These are phyloP conservation scores for Schizophyllum amplum DNA, from an alignment of 1,284 basidiomycete species.

Conservation along the genomic window DNA sequence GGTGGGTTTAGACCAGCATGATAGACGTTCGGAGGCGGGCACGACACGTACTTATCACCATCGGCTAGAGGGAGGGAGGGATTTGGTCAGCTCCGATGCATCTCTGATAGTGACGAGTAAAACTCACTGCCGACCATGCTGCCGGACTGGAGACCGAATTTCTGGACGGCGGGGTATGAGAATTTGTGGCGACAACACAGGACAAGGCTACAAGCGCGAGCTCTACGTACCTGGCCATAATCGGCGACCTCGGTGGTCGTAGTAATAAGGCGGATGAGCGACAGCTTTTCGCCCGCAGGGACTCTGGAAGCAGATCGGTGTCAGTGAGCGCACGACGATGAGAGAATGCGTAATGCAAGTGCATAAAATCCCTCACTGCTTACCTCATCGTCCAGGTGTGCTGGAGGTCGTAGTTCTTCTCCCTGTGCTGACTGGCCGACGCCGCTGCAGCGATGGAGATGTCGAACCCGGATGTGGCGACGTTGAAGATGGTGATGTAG, in stretches of 20 bases:
- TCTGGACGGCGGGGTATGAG: background rate
- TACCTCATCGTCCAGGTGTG: background rate
- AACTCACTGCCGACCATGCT: background rate
- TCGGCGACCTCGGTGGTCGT: background rate
- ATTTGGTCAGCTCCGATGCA: background rate
- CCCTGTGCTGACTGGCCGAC: background rate
- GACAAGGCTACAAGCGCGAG: too few species aligned
- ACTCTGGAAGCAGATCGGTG: background rate
- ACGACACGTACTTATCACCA: background rate
- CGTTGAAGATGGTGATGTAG: background rate
- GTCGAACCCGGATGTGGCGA: slow-evolving; percentile 1
- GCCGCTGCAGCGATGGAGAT: slow-evolving; percentile 1
- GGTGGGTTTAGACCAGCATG: too few species aligned
- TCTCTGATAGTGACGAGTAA: background rate
- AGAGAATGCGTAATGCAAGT: background rate
- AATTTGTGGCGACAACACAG: too few species aligned
- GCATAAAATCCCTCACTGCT: background rate
- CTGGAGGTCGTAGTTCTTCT: background rate
- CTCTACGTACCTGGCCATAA: slow-evolving; percentile 1
- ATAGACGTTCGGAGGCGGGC: too few species aligned
- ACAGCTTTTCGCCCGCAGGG: background rate
- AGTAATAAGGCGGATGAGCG: background rate
- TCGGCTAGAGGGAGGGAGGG: background rate
- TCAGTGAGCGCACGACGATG: too few species aligned
- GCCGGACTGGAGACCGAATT: background rate